phyloP scores from a whole-genome alignment of 1,284 basidiomycete species.

The Phellinidium pouzarii region DNA sequence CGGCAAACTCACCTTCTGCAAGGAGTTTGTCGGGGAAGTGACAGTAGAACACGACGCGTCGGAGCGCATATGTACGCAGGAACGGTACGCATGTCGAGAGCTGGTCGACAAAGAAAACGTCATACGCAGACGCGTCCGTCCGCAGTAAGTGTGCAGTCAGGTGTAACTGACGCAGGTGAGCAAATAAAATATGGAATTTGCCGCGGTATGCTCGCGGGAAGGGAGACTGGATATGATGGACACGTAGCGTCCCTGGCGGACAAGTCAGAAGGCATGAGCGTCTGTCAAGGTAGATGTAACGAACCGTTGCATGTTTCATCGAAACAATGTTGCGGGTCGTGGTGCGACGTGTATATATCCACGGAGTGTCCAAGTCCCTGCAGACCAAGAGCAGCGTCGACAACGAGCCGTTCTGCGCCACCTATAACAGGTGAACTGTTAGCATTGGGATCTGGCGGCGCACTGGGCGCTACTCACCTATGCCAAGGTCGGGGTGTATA shows the following conservation, averaged over 20 bases:
- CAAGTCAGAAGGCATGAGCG: constrained; percentile 2
- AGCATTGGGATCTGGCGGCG: constrained; percentile 13
- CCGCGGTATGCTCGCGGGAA: constrained; percentile 75
- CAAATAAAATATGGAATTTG: constrained; percentile 83
- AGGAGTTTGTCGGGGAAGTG: constrained; percentile 96
- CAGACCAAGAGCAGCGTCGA: constrained; percentile 90
- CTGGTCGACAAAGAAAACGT: constrained; percentile 94
- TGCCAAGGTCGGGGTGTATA: constrained; percentile 92
- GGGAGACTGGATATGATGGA: constrained; percentile 72
- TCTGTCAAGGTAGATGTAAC: constrained; percentile 17
- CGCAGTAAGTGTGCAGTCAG: constrained; percentile 60
- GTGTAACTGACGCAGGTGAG: constrained; percentile 84
- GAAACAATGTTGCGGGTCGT: constrained; percentile 81
- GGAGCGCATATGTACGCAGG: constrained; percentile 59
- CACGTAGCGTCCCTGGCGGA: constrained; percentile 67
- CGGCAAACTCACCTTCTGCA: constrained; percentile 70
- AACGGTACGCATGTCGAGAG: constrained; percentile 88
- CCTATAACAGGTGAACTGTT: constrained; percentile 42
- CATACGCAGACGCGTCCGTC: constrained; percentile 45
- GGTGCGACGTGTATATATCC: constrained; percentile 92
- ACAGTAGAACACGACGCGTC: constrained; percentile 91
- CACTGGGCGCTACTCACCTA: constrained; percentile 51
- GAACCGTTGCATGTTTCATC: constrained; percentile 85
- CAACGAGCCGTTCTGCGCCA: constrained; percentile 90
- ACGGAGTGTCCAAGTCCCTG: constrained; percentile 83